Evolutionary conservation across 2,329 filamentous ascomycete genomes (phyloP).

Genomic region (Atkinsonella hypoxylon): DNA sequence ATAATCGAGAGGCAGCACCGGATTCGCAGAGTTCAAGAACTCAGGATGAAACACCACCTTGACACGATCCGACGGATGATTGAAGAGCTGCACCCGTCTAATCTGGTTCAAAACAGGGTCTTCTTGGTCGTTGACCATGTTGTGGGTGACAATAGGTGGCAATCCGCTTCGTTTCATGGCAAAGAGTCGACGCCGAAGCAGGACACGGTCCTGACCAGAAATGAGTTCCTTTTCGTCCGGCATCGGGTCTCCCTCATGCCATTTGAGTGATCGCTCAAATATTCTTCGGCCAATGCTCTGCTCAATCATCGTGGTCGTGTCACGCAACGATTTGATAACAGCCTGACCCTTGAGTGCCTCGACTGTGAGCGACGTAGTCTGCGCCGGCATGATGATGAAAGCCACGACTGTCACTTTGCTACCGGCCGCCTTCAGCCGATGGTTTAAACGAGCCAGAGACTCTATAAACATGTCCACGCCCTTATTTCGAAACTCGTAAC

Average conservation of each 20-base stretch:
- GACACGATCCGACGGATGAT: constrained; percentile 86
- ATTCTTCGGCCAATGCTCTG: constrained; percentile 84
- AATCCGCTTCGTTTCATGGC: constrained; percentile 90
- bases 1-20: constrained; percentile 89
- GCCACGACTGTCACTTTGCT: constrained; percentile 92
- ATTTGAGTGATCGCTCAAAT: constrained; percentile 86
- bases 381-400: constrained; percentile 97
- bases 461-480: constrained; percentile 99
- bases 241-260: constrained; percentile 88
- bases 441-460: constrained; percentile 85
- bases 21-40: constrained; percentile 91
- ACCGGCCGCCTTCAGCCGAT: constrained; percentile 71
- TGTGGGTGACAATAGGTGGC: constrained; percentile 95
- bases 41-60: constrained; percentile 98
- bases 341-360: constrained; percentile 95
- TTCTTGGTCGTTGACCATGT: constrained; percentile 90
- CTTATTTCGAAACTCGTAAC: constrained; percentile 97
- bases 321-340: constrained; percentile 88
- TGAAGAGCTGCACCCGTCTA: constrained; percentile 91
- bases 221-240: constrained; percentile 96
- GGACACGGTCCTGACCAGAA: constrained; percentile 79
- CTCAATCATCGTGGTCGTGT: constrained; percentile 88
- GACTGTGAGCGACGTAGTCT: constrained; percentile 88
- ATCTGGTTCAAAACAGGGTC: constrained; percentile 95
- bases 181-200: constrained; percentile 82